Evolutionary conservation across 805 yeast species (phyloP), one percentile per base, ranked within the genome.

Genomic region (Candida xyloterini): DNA sequence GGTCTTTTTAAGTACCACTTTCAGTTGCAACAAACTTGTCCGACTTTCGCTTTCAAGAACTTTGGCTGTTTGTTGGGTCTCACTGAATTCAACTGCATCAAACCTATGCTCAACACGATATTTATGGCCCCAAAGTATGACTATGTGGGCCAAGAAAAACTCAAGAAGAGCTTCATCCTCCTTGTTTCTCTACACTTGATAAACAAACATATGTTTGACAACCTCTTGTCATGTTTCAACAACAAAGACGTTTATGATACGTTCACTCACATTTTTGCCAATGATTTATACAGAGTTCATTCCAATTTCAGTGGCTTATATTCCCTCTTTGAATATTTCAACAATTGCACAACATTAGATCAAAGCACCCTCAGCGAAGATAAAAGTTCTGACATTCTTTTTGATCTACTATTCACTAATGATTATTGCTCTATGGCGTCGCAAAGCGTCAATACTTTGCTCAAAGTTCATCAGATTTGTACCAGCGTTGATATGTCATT

Each of bases 1-100:
- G 50, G 51, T 10, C 40, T 55, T 3, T 48, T 52, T 36, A 53
- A 54, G 23, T 51, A 52, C 35, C 59, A 58, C 33, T 61, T 57
- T 28, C 57, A 56, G 30, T 35, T 59, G 16, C 56, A 59, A 5
- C 36, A 27, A 13, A 27, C 40, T 6, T 54, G 53, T 35, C 39
- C 39, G 7, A 48, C 50, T 35, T 58, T 53, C 38, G 60, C 53
- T 1, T 57, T 60, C 30, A 53, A 41, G 36, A 56, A 50, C 27
- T 60, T 54, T 45, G 61, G 57, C 5, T 27, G 13, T 7, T 31
- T 60, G 2, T 36, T 60, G 8, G 39, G 41, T 1, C 16, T 40
- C 7, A 35, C 40, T 9, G 29, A 43, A 13, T 23, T 31, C 32
- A 30, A 40, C 11, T 40, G 37, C 25, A 43, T 28, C 21, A 33